These are phyloP conservation scores for Zychaea mexicana DNA, from an alignment of 371 early-diverging fungal species.

Conservation along the genomic window DNA sequence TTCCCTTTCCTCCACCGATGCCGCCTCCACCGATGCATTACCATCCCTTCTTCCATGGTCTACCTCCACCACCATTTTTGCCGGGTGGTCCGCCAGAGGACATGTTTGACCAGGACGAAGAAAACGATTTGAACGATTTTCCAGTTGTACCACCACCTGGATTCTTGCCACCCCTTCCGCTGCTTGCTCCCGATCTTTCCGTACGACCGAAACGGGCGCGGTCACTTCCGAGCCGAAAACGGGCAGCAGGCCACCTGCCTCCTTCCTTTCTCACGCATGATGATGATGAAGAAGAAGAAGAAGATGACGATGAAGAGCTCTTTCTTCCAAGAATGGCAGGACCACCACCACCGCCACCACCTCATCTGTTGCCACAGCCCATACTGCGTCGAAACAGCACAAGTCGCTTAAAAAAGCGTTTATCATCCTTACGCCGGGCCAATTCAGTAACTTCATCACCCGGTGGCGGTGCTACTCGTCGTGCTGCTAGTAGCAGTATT, in stretches of 20 bases:
- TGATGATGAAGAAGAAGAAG: background rate
- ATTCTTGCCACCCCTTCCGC: constrained; percentile 8
- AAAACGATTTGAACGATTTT: background rate
- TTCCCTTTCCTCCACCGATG: constrained; percentile 8
- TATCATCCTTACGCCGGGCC: background rate
- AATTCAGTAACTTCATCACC: constrained; percentile 6
- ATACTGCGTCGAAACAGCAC: background rate
- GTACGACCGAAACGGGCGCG: background rate
- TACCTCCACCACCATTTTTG: background rate
- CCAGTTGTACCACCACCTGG: constrained; percentile 6
- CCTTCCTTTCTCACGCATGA: background rate
- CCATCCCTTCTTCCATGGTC: background rate
- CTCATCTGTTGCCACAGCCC: background rate
- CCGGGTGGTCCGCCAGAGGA: background rate
- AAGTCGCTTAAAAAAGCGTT: background rate
- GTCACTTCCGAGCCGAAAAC: constrained; percentile 4
- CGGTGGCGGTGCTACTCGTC: background rate
- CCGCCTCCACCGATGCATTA: background rate
- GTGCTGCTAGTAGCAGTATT: too few relatives aligned
- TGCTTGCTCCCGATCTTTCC: constrained; percentile 3
- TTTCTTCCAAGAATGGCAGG: background rate
- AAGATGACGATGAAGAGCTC: background rate
- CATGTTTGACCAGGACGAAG: background rate
- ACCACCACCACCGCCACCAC: background rate
- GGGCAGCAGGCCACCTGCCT: background rate